A percentile compares a stretch with the other conserved stretches of the same genome.
These are phyloP conservation scores for Chrysoporthe austroafricana DNA, from an alignment of 2,329 filamentous ascomycete genomes.

Conservation along the genomic window DNA sequence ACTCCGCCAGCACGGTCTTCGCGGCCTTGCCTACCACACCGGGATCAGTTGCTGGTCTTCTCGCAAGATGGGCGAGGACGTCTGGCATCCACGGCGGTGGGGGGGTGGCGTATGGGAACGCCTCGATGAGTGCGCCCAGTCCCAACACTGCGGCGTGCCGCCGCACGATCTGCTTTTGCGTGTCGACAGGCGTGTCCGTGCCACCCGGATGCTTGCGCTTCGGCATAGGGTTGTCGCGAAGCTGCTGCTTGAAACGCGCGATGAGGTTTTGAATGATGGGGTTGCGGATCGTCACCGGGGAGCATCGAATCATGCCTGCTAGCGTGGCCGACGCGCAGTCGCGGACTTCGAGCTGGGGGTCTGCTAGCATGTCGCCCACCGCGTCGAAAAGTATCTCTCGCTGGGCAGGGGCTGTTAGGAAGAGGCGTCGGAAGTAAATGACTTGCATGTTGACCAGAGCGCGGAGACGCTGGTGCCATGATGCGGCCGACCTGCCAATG, in stretches of 20 bases:
- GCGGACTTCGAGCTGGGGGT: conserved; percentile 90
- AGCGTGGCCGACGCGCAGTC: conserved; percentile 90
- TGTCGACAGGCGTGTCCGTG: conserved; percentile 71
- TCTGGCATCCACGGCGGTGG: conserved; percentile 94
- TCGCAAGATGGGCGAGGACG: conserved; percentile 82
- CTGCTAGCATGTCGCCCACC: conserved; percentile 93
- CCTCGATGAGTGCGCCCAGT: conserved; percentile 87
- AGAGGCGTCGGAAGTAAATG: conserved; percentile 94
- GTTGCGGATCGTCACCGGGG: conserved; percentile 77
- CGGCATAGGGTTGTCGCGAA: conserved; percentile 85
- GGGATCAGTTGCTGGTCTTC: conserved; percentile 82
- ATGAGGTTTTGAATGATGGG: conserved; percentile 77
- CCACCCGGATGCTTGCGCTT: conserved; percentile 68
- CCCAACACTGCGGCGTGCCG: conserved; percentile 92
- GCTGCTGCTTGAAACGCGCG: conserved; percentile 74
- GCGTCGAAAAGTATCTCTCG: conserved; percentile 84
- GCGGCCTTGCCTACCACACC: conserved; percentile 95
- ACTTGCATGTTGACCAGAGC: conserved; percentile 99
- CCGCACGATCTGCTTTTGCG: conserved; percentile 76
- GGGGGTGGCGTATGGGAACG: conserved; percentile 93
- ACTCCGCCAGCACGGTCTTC: conserved; percentile 91
- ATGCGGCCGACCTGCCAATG: conserved; percentile 80
- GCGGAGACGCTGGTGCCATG: conserved; percentile 94
- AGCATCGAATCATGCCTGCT: conserved; percentile 97
- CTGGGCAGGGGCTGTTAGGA: conserved; percentile 76